A percentile compares a stretch with the other conserved stretches of the same genome.
Evolutionary conservation across 108 stramenopile genomes (phyloP).

Genomic region (Nitzschia sp.): DNA sequence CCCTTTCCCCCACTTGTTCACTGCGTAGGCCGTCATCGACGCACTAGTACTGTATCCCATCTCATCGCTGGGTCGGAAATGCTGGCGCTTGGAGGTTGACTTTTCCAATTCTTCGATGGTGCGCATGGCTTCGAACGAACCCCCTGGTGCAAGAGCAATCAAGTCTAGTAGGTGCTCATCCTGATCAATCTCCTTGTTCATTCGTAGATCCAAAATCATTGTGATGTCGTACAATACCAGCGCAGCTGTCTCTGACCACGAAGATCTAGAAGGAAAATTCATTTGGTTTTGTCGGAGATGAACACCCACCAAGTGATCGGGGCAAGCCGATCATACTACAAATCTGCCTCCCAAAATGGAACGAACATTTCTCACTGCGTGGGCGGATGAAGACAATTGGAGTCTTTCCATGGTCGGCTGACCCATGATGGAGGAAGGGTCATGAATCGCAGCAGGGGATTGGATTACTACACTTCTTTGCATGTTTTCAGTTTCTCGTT

Average conservation of each 20-base stretch:
- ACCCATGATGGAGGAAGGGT: no score
- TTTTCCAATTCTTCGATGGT: slow-evolving; percentile 2
- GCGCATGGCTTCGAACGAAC: slow-evolving; percentile 4
- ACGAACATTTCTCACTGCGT: no score
- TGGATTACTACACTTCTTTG: no score
- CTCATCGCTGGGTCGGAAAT: slow-evolving; percentile 1
- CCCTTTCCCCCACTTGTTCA: neutral
- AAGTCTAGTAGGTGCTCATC: neutral
- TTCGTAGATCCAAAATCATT: slow-evolving; percentile 4
- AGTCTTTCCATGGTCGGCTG: no score
- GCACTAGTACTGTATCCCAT: neutral
- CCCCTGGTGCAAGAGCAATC: neutral
- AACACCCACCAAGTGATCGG: slow-evolving; percentile 8
- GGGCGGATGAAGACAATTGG: no score
- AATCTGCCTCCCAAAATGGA: neutral
- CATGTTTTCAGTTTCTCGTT: no score
- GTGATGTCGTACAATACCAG: neutral
- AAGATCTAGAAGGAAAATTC: neutral
- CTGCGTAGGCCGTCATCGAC: neutral
- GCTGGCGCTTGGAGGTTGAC: slow-evolving; percentile 5
- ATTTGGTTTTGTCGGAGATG: neutral
- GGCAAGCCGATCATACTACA: neutral
- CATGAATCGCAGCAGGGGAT: no score
- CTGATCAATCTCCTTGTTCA: slow-evolving; percentile 7
- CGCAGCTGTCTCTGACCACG: neutral